phyloP scores from a whole-genome alignment of 345 rosid genomes.

The Chamaenerion angustifolium region DNA sequence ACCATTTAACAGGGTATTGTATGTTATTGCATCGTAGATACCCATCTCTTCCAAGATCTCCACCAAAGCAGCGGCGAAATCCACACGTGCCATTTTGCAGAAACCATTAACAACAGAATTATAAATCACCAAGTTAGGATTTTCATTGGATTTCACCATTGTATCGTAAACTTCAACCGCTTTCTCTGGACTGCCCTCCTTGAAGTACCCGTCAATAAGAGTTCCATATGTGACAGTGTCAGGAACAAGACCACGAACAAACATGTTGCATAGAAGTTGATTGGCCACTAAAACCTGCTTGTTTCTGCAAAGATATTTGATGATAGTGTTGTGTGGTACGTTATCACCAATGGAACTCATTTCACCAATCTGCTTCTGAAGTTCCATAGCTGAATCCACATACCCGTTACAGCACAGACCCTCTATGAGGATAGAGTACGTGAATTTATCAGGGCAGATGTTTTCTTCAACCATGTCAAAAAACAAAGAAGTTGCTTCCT shows the following conservation, averaged over 20 bases:
- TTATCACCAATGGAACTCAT: conserved; percentile 35
- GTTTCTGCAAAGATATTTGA: conserved; percentile 30
- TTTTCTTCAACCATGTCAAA: conserved; percentile 34
- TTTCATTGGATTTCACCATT: conserved; percentile 23
- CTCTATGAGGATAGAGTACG: conserved; percentile 32
- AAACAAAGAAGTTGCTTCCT: conserved; percentile 29
- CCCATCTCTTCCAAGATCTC: conserved; percentile 11
- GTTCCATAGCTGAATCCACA: conserved; percentile 29
- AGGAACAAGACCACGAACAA: conserved; percentile 39
- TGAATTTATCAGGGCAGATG: conserved; percentile 27
- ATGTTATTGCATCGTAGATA: conserved; percentile 28
- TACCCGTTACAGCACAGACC: conserved; percentile 36
- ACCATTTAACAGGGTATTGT: conserved; percentile 38
- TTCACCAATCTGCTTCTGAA: conserved; percentile 28
- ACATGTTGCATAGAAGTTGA: conserved; percentile 39
- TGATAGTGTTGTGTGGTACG: conserved; percentile 38
- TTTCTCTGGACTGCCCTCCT: conserved; percentile 38
- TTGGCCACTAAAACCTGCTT: conserved; percentile 28
- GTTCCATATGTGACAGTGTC: conserved; percentile 42
- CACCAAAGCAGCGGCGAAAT: conserved; percentile 17
- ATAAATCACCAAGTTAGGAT: conserved; percentile 32
- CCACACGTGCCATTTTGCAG: conserved; percentile 26
- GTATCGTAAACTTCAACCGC: conserved; percentile 31
- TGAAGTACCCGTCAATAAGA: conserved; percentile 46
- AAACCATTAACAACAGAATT: conserved; percentile 47